Evolutionary conservation across 805 yeast genomes (phyloP), one percentile per base, ranked within the genome.

Genomic region (Komagataella populi): DNA sequence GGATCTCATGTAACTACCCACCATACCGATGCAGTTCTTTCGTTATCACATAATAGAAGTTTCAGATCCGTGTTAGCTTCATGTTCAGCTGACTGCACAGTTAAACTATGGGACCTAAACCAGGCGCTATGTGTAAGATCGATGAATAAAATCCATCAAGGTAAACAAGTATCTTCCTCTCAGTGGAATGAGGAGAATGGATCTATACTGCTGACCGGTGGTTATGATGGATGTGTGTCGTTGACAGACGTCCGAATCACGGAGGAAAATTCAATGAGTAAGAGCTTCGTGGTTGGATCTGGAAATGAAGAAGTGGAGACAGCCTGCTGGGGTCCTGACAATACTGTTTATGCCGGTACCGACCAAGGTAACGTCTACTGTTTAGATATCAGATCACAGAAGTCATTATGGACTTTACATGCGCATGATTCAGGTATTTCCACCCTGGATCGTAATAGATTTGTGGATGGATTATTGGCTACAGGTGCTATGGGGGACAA

Each of bases 361-460:
- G 99, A 93, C 65, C 75, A 78, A 56, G 99, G 99, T 64, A 81
- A 81, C 60, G 79, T 93, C 23, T 87, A 87, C 70, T 84, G 91
- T 55, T 91, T 84, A 60, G 99, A 91, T 66, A 84, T 87, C 47
- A 80, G 96, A 65, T 70, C 69, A 49, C 70, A 73, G 52, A 76
- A 75, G 56, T 90, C 97, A 17, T 60, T 91, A 36, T 93, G 99
- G 99, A 87, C 96, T 2, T 73, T 93, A 58, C 96, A 93, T 66
- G 98, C 98, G 2, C 99, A 93, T 65, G 98, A 93, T 68, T 78
- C 95, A 2, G 97, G 96, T 55, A 84, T 93, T 55, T 84, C 96
- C 4, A 74, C 91, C 2, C 74, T 93, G 57, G 84, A 83, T 57
- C 75, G 83, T 44, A 90, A 87, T 68, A 63, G 64, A 23, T 77